A percentile compares a stretch with the other conserved stretches of the same genome.
Conservation (phyloP, 2,329 filamentous ascomycete genomes). For the Fusarium chlamydosporum region DNA sequence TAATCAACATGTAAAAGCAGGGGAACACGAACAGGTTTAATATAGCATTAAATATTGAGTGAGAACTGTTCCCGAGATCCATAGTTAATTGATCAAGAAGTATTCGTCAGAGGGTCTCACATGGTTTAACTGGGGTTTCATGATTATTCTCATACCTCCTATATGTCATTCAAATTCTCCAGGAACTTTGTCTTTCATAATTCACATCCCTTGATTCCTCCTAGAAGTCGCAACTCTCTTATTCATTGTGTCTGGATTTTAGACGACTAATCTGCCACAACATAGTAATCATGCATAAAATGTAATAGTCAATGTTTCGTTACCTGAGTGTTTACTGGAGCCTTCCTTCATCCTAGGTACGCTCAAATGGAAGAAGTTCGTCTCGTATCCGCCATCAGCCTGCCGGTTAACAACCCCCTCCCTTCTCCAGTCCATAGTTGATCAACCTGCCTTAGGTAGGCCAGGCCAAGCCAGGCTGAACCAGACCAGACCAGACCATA, state of each 20-base stretch:
- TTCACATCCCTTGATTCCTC: background rate
- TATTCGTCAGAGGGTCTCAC: no score
- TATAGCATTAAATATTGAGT: no score
- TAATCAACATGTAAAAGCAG: no score
- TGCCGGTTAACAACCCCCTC: slow-evolving; percentile 21
- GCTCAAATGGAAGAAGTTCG: slow-evolving; percentile 10
- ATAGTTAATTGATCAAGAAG: no score
- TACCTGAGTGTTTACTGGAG: background rate
- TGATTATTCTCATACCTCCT: no score
- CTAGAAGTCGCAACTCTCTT: background rate
- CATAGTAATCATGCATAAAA: background rate
- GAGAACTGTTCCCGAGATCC: no score
- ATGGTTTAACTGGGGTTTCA: no score
- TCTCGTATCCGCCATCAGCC: slow-evolving; percentile 22
- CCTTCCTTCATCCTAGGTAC: background rate
- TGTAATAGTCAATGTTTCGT: background rate
- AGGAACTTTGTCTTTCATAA: background rate
- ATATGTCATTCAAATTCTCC: background rate
- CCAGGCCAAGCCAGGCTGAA: slow-evolving; percentile 22
- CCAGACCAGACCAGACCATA: slow-evolving; percentile 14
- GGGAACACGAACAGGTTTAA: no score
- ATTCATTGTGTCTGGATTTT: background rate
- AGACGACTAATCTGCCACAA: background rate
- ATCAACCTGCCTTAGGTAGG: background rate
- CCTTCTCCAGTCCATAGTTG: slow-evolving; percentile 35